Evolutionary conservation across 2,329 filamentous ascomycete genomes (phyloP).

Genomic region (Ceratocystis cubensis): DNA sequence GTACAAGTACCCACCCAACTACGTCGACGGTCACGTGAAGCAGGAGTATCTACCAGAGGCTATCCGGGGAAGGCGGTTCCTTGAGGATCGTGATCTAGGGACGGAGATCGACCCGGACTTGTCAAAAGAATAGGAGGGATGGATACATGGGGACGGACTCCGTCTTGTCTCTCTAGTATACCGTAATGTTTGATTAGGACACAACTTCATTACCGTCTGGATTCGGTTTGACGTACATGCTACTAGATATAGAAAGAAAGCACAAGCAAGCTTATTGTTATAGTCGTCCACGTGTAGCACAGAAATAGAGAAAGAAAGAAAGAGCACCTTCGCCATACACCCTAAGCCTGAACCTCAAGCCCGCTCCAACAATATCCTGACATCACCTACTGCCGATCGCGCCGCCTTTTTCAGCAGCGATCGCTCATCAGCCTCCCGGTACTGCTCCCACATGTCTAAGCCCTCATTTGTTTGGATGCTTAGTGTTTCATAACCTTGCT

Average conservation of each 20-base stretch:
- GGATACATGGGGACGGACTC: background rate
- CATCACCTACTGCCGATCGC: conserved; percentile 57
- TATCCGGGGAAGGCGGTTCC: conserved; percentile 56
- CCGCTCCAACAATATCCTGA: background rate
- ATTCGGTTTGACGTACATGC: background rate
- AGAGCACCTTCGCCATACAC: no score
- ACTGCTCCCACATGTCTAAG: conserved; percentile 72
- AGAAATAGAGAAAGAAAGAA: no score
- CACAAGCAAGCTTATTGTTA: background rate
- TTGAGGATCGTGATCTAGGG: conserved; percentile 71
- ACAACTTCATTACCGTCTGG: no score
- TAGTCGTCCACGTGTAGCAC: background rate
- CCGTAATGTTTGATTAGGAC: no score
- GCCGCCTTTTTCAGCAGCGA: conserved; percentile 77
- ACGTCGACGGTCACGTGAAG: conserved; percentile 62
- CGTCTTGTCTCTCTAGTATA: background rate
- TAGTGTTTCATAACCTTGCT: conserved; percentile 89
- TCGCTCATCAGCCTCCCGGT: conserved; percentile 76
- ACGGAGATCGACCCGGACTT: conserved; percentile 62
- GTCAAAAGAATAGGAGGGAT: conserved; percentile 27
- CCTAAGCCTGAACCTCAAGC: background rate
- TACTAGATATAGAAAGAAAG: background rate
- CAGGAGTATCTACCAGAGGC: conserved; percentile 85
- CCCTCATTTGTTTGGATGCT: conserved; percentile 83
- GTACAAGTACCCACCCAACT: conserved; percentile 96